Base-by-base conservation (phyloP, 371 early-diverging fungal species). In the Basidiobolus meristosporus region DNA sequence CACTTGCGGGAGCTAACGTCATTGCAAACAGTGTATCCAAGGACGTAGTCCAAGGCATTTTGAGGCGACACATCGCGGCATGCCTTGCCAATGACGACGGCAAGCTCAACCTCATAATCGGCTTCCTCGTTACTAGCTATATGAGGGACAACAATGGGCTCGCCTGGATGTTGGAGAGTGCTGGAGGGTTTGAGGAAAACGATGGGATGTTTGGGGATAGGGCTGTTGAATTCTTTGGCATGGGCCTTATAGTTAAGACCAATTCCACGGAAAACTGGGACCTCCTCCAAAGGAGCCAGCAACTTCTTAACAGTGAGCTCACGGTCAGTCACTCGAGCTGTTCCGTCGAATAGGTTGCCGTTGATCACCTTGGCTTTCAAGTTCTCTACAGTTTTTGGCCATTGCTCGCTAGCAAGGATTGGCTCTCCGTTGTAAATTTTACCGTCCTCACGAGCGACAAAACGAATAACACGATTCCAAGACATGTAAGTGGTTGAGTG, bases 31-130 rank as follows among this genome's bases (percentile, higher is more conserved):
- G 74, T 73, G 53, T 68, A 73, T 22, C 74, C 71, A 16, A 59
- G 54, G 2, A 69, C 71, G 46, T 65, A 62, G 12, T 58, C 44
- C 18, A 65, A 48, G 7, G 71, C 68, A 11, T 69, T 50, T 29
- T 55, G 50, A 23, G 54, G 53, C 28, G 44, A 42, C 20, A 68
- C 69, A 39, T 67, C 44, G 51, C 57, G 59, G 52, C 68, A 65
- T 4, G 41, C 39, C 39, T 60, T 61, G n/a, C 69, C 69, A 42
- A 73, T 67, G 11, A 73, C 62, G 5, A 73, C 65, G 0, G 65
- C 70, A 7, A 73, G 48, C 46, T 73, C 73, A 15, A 55, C 64
- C 54, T 73, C 73, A 52, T 62, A 73, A 39, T 73, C 73, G 3
- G 55, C 50, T 23, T 61, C 60, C 31, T 64, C 53, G 41, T 70